Evolutionary conservation across 2,329 filamentous ascomycete species (phyloP).

Genomic region (Alternaria conjuncta): DNA sequence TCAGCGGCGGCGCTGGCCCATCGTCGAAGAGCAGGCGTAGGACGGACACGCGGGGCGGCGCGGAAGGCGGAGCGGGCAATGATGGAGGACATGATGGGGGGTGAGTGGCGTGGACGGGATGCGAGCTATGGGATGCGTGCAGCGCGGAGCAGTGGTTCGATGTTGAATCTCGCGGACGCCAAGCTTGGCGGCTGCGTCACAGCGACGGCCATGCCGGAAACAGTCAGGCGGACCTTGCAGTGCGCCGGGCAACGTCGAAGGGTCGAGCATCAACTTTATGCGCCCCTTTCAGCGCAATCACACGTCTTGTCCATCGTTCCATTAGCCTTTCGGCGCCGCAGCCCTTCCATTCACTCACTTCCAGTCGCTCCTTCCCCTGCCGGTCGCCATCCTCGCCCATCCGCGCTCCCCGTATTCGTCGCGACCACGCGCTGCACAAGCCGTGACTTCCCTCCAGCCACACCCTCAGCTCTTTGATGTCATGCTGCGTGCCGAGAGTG

Average conservation of each 20-base stretch:
- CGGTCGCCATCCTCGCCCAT: neutral
- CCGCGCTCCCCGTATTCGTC: slow-evolving; percentile 12
- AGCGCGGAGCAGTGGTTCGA: slow-evolving; percentile 24
- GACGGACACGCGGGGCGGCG: slow-evolving; percentile 54
- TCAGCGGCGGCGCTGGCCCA: slow-evolving; percentile 49
- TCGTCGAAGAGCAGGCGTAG: slow-evolving; percentile 41
- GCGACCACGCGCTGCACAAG: neutral
- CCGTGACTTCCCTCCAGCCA: neutral
- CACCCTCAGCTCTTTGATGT: slow-evolving; percentile 25
- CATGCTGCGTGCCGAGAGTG: slow-evolving; percentile 40
- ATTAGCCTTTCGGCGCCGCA: slow-evolving; percentile 14
- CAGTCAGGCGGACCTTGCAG: slow-evolving; percentile 22
- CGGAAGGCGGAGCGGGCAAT: slow-evolving; percentile 54
- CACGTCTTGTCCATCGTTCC: slow-evolving; percentile 3
- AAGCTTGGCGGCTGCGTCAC: slow-evolving; percentile 25
- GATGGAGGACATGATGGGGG: slow-evolving; percentile 54
- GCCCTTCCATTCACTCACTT: slow-evolving; percentile 29
- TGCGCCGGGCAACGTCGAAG: slow-evolving; percentile 7
- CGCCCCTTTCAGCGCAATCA: slow-evolving; percentile 23
- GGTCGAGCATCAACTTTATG: slow-evolving; percentile 19
- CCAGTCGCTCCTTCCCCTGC: slow-evolving; percentile 17
- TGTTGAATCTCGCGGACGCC: slow-evolving; percentile 23
- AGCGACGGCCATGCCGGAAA: slow-evolving; percentile 12
- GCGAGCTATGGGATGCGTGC: slow-evolving; percentile 22
- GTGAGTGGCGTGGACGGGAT: slow-evolving; percentile 8